Conservation (phyloP, 2,329 filamentous ascomycete species). For the Penicillium capsulatum region DNA sequence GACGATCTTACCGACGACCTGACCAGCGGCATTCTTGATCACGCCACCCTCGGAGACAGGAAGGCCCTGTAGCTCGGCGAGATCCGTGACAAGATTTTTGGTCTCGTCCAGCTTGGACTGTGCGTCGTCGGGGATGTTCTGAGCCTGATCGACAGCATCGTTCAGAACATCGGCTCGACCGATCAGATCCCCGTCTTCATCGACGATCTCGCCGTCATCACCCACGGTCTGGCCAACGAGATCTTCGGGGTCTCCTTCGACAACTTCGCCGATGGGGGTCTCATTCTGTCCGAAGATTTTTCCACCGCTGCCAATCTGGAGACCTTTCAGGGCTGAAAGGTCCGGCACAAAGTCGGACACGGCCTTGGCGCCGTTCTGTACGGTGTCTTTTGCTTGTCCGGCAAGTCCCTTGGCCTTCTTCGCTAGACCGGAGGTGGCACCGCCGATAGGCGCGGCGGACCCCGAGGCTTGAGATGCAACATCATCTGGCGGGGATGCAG, state of each 20-base stretch:
- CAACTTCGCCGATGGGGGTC: slow-evolving; percentile 35
- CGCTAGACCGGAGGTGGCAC: slow-evolving; percentile 12
- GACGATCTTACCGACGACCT: slow-evolving; percentile 38
- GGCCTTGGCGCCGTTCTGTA: slow-evolving; percentile 7
- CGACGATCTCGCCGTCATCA: slow-evolving; percentile 34
- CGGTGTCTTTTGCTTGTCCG: slow-evolving; percentile 18
- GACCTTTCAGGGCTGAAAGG: slow-evolving; percentile 38
- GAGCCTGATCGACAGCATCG: slow-evolving; percentile 18
- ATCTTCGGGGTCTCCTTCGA: slow-evolving; percentile 41
- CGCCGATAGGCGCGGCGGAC: slow-evolving; percentile 20
- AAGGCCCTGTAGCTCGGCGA: slow-evolving; percentile 35
- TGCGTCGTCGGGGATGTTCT: slow-evolving; percentile 16
- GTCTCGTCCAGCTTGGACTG: slow-evolving; percentile 18
- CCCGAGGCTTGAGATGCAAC: slow-evolving; percentile 27
- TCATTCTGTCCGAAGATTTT: slow-evolving; percentile 36
- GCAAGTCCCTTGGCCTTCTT: slow-evolving; percentile 18
- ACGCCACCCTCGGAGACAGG: slow-evolving; percentile 52
- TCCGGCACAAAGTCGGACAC: slow-evolving; percentile 20
- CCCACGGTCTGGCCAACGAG: slow-evolving; percentile 41
- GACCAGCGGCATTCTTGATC: slow-evolving; percentile 46
- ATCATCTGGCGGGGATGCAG: slow-evolving; percentile 21
- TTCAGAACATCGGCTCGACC: slow-evolving; percentile 30
- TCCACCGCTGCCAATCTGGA: slow-evolving; percentile 36
- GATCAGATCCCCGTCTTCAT: slow-evolving; percentile 34
- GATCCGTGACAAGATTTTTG: slow-evolving; percentile 31